These are phyloP conservation scores for Hemileccinum impolitum DNA, from an alignment of 768 basidiomycete genomes.

Conservation along the genomic window DNA sequence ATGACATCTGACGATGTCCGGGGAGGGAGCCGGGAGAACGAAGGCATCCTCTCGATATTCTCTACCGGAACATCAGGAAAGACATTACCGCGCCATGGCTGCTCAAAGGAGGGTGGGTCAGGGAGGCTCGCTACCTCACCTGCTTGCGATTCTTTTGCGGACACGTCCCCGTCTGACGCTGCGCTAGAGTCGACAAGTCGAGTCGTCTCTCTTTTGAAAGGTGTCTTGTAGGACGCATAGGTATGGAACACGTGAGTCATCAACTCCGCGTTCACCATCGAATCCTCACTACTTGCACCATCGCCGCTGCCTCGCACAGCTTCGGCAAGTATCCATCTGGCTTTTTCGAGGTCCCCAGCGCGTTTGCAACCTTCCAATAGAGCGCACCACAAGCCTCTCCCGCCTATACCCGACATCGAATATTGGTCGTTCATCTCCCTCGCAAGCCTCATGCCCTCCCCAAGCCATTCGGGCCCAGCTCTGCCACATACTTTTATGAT, in stretches of 20 bases:
- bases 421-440: constrained; percentile 79
- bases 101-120: constrained; percentile 3
- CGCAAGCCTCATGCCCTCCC: constrained; percentile 81
- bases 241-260: constrained; percentile 86
- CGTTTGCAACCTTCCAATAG: constrained; percentile 90
- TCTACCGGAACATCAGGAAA: constrained; percentile 3
- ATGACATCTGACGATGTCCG: constrained; percentile 72
- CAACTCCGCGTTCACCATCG: constrained; percentile 57
- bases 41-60: constrained; percentile 6
- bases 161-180: background rate
- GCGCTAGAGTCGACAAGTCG: constrained; percentile 33
- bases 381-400: constrained; percentile 69
- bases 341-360: constrained; percentile 75
- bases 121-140: constrained; percentile 17
- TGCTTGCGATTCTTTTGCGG: constrained; percentile 27
- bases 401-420: constrained; percentile 29
- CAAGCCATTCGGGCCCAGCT: constrained; percentile 63
- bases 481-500: constrained; percentile 78
- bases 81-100: background rate
- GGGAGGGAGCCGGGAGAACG: constrained; percentile 57
- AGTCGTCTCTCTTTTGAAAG: constrained; percentile 55
- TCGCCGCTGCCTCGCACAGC: constrained; percentile 37
- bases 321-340: constrained; percentile 90
- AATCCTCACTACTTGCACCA: constrained; percentile 23
- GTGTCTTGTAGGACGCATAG: constrained; percentile 76